Evolutionary conservation across 1,139 yeast species (phyloP).

Genomic region (Scheffersomyces insectosa): DNA sequence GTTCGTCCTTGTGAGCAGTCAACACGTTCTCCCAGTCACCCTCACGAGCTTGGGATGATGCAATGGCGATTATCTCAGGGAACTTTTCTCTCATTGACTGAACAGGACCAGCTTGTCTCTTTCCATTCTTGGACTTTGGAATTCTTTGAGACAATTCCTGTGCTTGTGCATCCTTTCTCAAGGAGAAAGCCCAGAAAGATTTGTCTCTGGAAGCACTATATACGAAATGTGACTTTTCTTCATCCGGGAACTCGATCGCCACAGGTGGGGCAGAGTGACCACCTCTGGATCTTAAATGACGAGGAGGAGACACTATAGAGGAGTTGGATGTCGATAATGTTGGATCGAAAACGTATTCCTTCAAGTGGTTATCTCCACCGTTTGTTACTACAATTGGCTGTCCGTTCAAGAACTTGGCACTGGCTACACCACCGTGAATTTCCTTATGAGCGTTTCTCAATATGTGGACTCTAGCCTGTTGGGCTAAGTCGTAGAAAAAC

Average conservation of each 20-base stretch:
- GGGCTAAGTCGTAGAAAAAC: constrained; percentile 79
- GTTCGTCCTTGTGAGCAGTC: constrained; percentile 87
- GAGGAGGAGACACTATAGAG: constrained; percentile 81
- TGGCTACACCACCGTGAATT: constrained; percentile 76
- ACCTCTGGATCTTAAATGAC: constrained; percentile 89
- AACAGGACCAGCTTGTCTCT: constrained; percentile 59
- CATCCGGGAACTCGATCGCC: constrained; percentile 73
- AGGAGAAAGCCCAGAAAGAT: constrained; percentile 87
- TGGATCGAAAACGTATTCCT: constrained; percentile 94
- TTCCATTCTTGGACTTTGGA: constrained; percentile 53
- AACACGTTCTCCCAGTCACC: constrained; percentile 95
- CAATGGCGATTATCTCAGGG: constrained; percentile 72
- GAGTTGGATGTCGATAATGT: constrained; percentile 67
- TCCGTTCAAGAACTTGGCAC: constrained; percentile 78
- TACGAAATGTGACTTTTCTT: constrained; percentile 75
- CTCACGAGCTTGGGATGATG: constrained; percentile 75
- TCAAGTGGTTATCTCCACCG: constrained; percentile 88
- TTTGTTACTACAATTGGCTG: constrained; percentile 90
- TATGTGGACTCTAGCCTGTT: constrained; percentile 71
- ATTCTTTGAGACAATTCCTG: constrained; percentile 86
- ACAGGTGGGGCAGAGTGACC: constrained; percentile 96
- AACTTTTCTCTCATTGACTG: constrained; percentile 60
- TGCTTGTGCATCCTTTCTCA: constrained; percentile 95
- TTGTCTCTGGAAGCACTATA: constrained; percentile 87
- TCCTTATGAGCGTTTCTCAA: constrained; percentile 75